Base-by-base conservation (phyloP, 768 basidiomycete species). In the Suillus bovinus region DNA sequence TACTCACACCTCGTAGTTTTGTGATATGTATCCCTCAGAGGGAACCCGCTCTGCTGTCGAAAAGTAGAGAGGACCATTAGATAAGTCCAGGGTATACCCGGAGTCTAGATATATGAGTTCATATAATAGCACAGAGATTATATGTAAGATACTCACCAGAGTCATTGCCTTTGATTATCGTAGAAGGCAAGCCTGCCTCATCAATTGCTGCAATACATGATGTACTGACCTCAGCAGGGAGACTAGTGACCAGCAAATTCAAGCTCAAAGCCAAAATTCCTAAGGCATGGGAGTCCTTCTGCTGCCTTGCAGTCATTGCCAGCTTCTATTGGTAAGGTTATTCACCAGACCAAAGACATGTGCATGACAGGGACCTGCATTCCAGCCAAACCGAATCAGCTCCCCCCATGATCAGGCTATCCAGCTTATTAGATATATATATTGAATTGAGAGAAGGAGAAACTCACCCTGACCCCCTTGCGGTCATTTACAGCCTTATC, bases 11-110 rank as follows among this genome's bases (percentile, higher is more conserved):
- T 4, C 29, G 17, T 60, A 60, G 46, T 60, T 60, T 46, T 50
- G 42, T 3, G 59, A 60, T 46, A 60, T 60, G 24, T 60, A 60
- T 9, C n/a, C 59, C 59, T 60, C 46, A 8, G 59, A 22, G 34
- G 46, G 59, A 36, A 11, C 34, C 8, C 3, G 34, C 8, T 36
- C 34, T 10, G 34, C 34, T 36, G 34, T 36, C 11, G 10, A 36
- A n/a, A 47, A 60, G n/a, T 16, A 29, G 34, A 60, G 36, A 29
- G 59, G 24, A 50, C 46, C 59, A 16, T 50, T 10, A n/a, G 42
- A 46, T 17, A 60, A 33, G 10, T 60, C 46, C 22, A 60, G 59
- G 10, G n/a, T 44, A 44, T 44, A 44, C 42, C 42, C 42, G 5
- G 42, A 44, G 42, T 44, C 42, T 44, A 10, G 17, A 11, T 22